These are phyloP conservation scores for Leccinum ochraceum DNA, from an alignment of 768 basidiomycete genomes.

Conservation along the genomic window DNA sequence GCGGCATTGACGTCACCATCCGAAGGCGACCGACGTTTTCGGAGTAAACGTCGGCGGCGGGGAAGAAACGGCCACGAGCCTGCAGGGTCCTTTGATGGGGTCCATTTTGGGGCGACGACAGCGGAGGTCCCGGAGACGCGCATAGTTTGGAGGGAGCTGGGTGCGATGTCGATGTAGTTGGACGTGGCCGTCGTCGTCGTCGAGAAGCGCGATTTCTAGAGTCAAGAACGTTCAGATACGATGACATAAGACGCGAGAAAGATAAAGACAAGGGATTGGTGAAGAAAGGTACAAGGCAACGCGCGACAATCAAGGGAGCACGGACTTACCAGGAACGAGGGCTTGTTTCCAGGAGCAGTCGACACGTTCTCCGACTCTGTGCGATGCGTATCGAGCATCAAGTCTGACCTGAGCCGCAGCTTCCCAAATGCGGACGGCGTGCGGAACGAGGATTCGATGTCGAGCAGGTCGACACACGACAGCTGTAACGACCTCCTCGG, in stretches of 20 bases:
- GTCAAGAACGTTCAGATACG: not conserved
- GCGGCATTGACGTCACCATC: constrained; percentile 3
- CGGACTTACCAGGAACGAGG: constrained; percentile 19
- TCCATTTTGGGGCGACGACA: constrained; percentile 6
- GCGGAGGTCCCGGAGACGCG: not conserved
- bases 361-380: constrained; percentile 20
- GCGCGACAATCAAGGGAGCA: not conserved
- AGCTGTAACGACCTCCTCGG: constrained; percentile 21
- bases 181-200: constrained; percentile 38
- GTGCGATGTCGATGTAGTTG: constrained; percentile 24
- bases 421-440: constrained; percentile 14
- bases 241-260: not conserved
- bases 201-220: constrained; percentile 38
- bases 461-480: constrained; percentile 23
- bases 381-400: constrained; percentile 20
- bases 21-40: constrained; percentile 29
- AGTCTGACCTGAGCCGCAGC: constrained; percentile 22
- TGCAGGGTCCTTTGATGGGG: constrained; percentile 2
- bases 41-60: constrained; percentile 28
- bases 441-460: constrained; percentile 21
- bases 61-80: constrained; percentile 28
- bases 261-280: not conserved
- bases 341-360: not conserved
- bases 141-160: constrained; percentile 4
- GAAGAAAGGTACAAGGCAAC: not conserved